Evolutionary conservation across 73 alveolate genomes (phyloP), one percentile per base, ranked within the genome.

Genomic region (Paramecium octaurelia): DNA sequence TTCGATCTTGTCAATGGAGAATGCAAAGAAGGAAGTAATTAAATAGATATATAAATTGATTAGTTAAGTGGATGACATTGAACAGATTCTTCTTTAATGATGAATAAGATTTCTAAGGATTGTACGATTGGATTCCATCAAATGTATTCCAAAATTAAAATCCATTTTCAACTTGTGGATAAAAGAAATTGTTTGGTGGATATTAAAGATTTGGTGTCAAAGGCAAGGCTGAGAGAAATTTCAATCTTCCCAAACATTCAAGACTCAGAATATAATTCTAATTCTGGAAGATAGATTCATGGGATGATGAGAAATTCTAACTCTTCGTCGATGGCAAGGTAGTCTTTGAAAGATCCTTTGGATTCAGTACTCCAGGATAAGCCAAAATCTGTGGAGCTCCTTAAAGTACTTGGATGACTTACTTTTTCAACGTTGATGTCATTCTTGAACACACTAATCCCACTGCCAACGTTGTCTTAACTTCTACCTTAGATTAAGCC

Each of bases 301-400:
- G 91, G 91, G 91, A 80, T 80, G 75, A 80, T 44, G 91, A 80
- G 16, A 27, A 46, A 35, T 43, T 80, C 46, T 80, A 80, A 80
- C 16, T 80, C 9, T 80, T 21, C 4, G 48, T 80, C 44, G 91
- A 80, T 80, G 91, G 91, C 35, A 80, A 80, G 23, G 57, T 31
- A 7, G 76, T 80, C 2, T 80, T 42, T 42, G 57, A 48, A 24
- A 80, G 57, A 80, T 18, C 43, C 8, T 80, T 80, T 48, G 91
- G 91, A 44, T 80, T 80, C 31, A 48, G 50, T 80, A 44, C 91
- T 14, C 91, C 91, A 80, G 91, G 91, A 48, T 44, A 80, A 42
- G 43, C 70, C 8, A 80, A 80, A 80, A 38, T 80, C 4, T 80
- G 91, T 80, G 91, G 91, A 20, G 70, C 91, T 11, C 91, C 91